Base-by-base conservation (phyloP, 495 filamentous ascomycete genomes). In the Penicillium fimorum region DNA sequence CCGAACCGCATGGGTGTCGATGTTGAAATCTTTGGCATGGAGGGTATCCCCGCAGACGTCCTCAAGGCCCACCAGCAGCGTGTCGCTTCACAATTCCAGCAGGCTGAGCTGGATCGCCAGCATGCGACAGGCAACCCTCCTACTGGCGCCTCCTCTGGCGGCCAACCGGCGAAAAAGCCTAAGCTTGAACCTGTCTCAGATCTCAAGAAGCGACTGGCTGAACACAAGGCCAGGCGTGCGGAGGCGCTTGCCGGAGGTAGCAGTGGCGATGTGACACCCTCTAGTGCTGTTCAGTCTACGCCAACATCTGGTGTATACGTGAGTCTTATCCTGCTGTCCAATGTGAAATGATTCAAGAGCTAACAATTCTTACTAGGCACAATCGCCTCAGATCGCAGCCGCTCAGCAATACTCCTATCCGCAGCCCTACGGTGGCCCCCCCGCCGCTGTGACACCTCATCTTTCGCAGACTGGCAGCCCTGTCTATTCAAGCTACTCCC, bases 1-100 rank as follows among this genome's bases (percentile, higher is more conserved):
- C 84, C 87, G 0, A 92, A 91, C 62, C 85, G 95, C 38, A 81
- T 87, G 57, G 85, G 87, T 45, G 82, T 94, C 33, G 91, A 96
- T 43, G 82, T 96, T 45, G 94, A 98, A 71, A 97, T 98, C 62
- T 98, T 97, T 67, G 94, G 93, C 63, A 96, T 96, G 88, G 92
- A 97, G 64, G 94, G 94, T 61, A 89, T 98, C 18, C 94, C 94
- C 10, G 89, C 91, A 35, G 91, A 96, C 38, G 81, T 96, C 55
- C 76, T 89, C 22, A 78, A 87, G 56, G 80, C 85, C 50, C 95
- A 97, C 73, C 87, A 90, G 56, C 87, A 94, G 74, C 86, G 88
- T 53, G 89, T 97, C 59, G 82, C 89, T 50, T 79, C 84, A 35
- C 87, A 89, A 69, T 96, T 87, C 71, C 90, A 92, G 69, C 84